Base-by-base conservation (phyloP, 2,329 filamentous ascomycete genomes). In the Didymella lethalis region DNA sequence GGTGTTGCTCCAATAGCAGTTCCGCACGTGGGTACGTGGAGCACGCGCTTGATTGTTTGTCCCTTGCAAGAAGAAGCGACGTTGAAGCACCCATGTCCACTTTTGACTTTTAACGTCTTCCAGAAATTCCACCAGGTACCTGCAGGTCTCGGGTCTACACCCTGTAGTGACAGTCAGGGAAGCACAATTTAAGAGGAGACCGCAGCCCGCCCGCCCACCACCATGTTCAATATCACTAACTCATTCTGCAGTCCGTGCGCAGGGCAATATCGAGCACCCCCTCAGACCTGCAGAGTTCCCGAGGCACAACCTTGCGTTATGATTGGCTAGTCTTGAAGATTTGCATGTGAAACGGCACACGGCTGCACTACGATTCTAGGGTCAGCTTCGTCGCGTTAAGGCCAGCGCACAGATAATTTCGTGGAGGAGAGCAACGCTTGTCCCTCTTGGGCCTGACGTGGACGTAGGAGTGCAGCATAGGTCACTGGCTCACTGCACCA, bases 321-420 rank as follows among this genome's bases (percentile, higher is more conserved):
- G 32, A 59, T 59, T 59, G 50, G 56, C 18, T 25, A 20, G 20
- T 34, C 20, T 8, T 43, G 18, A 50, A 23, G 46, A 54, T 59
- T 59, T 49, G 50, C 56, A 59, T 59, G 56, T 59, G 56, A 59
- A 54, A 16, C 50, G 1, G 28, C 25, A 40, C 56, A 47, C 50
- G 31, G 45, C 2, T 32, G 20, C 26, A 7, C 49, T 34, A 34
- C 29, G 34, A 38, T 53, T 41, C 50, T 50, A 48, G 52, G 48
- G 49, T 49, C 34, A 10, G 36, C 43, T 34, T 58, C 44, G 25
- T 38, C 34, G 48, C 31, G 34, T 26, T 43, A 48, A 12, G n/a
- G 48, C 29, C 26, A 47, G 16, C 50, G 45, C 56, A 58, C 49
- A n/a, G 45, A 14, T 44, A 16, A 7, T 10, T 38, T 48, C 45